A percentile compares a stretch with the other conserved stretches of the same genome.
phyloP scores from a whole-genome alignment of 2,329 filamentous ascomycete species.

The Microdochium trichocladiopsis region DNA sequence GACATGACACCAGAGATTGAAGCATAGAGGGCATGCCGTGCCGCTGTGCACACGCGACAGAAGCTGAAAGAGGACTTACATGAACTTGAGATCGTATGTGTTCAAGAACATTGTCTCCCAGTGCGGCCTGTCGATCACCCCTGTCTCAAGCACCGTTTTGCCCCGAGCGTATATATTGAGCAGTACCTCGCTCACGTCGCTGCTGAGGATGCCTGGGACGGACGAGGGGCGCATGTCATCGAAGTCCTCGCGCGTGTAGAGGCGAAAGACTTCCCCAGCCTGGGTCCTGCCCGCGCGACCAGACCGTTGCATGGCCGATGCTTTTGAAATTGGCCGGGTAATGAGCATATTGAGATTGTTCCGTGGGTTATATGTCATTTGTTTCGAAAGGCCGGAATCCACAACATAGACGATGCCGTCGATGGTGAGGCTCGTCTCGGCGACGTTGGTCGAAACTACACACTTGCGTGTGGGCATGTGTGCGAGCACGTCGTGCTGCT shows the following conservation, averaged over 20 bases:
- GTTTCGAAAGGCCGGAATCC: conserved; percentile 98
- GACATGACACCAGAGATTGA: too few species aligned
- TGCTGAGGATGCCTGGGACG: conserved; percentile 83
- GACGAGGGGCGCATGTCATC: conserved; percentile 96
- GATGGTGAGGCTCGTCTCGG: conserved; percentile 94
- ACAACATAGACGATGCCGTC: conserved; percentile 99
- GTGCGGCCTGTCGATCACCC: too few species aligned
- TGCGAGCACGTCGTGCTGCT: conserved; percentile 94
- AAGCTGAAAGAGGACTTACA: too few species aligned
- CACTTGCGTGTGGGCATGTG: conserved; percentile 79
- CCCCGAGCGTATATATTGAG: too few species aligned
- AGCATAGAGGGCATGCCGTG: too few species aligned
- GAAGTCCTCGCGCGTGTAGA: conserved; percentile 93
- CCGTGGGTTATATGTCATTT: conserved; percentile 97
- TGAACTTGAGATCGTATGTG: too few species aligned
- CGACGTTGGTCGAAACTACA: conserved; percentile 95
- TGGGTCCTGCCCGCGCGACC: conserved; percentile 98
- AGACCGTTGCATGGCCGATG: conserved; percentile 91
- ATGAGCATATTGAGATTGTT: conserved; percentile 93
- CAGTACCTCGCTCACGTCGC: too few species aligned
- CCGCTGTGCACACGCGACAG: too few species aligned
- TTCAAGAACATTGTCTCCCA: too few species aligned
- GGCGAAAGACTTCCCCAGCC: conserved; percentile 94
- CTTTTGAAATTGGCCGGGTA: conserved; percentile 97
- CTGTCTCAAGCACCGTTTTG: too few species aligned